Conservation (phyloP, 2,329 filamentous ascomycete species). For the Nemania sp. region DNA sequence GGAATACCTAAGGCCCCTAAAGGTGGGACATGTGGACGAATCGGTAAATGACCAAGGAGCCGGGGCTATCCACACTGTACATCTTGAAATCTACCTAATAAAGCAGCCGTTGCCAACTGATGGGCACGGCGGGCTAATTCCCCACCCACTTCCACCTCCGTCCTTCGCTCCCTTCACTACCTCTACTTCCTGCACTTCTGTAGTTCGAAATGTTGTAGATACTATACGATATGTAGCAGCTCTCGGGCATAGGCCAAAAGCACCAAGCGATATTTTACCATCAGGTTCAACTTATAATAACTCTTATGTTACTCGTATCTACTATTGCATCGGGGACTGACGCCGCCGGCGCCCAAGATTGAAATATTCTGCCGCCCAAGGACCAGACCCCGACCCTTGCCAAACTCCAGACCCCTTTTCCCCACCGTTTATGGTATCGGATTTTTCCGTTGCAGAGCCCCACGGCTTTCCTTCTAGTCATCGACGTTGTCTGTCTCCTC, state of each 20-base stretch:
- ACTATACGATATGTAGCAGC: not conserved
- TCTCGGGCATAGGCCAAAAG: not conserved
- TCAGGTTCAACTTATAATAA: not conserved
- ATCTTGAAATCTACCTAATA: not conserved
- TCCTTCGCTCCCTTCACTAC: no score
- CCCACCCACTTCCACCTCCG: not conserved
- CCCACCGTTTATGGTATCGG: constrained; percentile 11
- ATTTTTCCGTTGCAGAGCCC: constrained; percentile 16
- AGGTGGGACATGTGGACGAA: not conserved
- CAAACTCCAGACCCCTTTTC: constrained; percentile 20
- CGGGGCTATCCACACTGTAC: not conserved
- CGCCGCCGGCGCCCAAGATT: not conserved
- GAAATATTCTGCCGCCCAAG: constrained; percentile 10
- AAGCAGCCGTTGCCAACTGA: not conserved
- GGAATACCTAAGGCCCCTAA: not conserved
- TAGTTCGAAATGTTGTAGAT: not conserved
- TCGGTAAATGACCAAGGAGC: not conserved
- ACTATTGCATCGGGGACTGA: not conserved
- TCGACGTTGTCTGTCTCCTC: constrained; percentile 41
- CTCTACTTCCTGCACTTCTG: no score
- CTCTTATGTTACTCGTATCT: not conserved
- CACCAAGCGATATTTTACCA: not conserved
- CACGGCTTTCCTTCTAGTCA: constrained; percentile 28
- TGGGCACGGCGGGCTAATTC: not conserved
- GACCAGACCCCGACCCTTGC: constrained; percentile 7